A percentile compares a stretch with the other conserved stretches of the same genome.
These are phyloP conservation scores for Psidium guajava DNA, from an alignment of 345 rosid species.

Conservation along the genomic window DNA sequence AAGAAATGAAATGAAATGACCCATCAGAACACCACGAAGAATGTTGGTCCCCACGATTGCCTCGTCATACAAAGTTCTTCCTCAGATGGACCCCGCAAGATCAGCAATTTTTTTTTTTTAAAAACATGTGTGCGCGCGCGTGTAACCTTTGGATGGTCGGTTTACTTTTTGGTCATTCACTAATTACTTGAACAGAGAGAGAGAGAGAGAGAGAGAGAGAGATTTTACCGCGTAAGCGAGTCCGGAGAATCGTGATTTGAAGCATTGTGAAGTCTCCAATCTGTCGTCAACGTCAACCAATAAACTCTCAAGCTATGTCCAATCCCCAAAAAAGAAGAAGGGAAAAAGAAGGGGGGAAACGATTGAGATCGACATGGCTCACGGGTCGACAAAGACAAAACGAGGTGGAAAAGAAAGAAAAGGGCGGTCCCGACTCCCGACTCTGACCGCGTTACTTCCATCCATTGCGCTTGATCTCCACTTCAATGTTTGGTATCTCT, in stretches of 20 bases:
- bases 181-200: not conserved
- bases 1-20: not conserved
- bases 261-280: not conserved
- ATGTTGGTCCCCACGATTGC: not conserved
- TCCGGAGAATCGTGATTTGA: not conserved
- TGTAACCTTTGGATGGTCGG: too few species aligned
- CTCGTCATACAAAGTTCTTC: not conserved
- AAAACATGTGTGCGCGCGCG: too few species aligned
- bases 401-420: not conserved
- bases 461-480: not conserved
- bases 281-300: not conserved
- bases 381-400: not conserved
- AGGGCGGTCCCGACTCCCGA: not conserved
- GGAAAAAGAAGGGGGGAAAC: too few species aligned
- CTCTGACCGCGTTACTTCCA: not conserved
- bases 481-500: not conserved
- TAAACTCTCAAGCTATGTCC: not conserved
- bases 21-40: not conserved
- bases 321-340: not conserved
- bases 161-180: too few species aligned
- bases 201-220: too few species aligned
- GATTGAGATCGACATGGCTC: not conserved
- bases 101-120: not conserved
- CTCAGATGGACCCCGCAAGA: not conserved
- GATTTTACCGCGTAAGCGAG: not conserved